A percentile compares a stretch with the other conserved stretches of the same genome.
phyloP scores from a whole-genome alignment of 1,284 basidiomycete species.

The Jaminaea rosea region DNA sequence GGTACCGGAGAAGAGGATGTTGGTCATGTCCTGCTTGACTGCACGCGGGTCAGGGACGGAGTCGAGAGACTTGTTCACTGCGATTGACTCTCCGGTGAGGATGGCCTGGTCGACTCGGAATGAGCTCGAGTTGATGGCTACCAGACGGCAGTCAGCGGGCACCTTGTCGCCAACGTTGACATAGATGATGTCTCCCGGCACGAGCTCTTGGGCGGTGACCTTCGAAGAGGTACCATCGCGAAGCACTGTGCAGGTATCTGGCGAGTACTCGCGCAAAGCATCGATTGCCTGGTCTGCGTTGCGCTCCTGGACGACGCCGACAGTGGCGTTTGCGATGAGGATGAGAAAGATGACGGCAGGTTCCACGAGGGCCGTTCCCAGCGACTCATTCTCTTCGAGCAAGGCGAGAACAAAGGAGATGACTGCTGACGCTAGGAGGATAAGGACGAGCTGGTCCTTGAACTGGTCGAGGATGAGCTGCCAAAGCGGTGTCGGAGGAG shows the following conservation, averaged over 20 bases:
- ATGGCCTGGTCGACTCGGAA: slow-evolving; percentile 46
- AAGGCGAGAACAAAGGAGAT: slow-evolving; percentile 44
- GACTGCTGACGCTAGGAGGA: slow-evolving; percentile 42
- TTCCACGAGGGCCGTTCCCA: slow-evolving; percentile 43
- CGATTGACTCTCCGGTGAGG: slow-evolving; percentile 42
- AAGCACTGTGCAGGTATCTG: slow-evolving; percentile 36
- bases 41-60: slow-evolving; percentile 28
- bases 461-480: slow-evolving; percentile 92
- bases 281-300: slow-evolving; percentile 46
- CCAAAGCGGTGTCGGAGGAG: slow-evolving; percentile 81
- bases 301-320: slow-evolving; percentile 44
- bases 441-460: slow-evolving; percentile 50
- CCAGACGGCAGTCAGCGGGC: slow-evolving; percentile 41
- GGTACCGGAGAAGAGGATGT: slow-evolving; percentile 45
- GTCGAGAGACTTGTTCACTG: slow-evolving; percentile 38
- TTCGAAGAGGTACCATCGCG: slow-evolving; percentile 24
- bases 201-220: slow-evolving; percentile 32
- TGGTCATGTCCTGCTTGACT: slow-evolving; percentile 46
- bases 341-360: slow-evolving; percentile 46
- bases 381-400: slow-evolving; percentile 30
- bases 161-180: slow-evolving; percentile 45
- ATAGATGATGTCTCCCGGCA: slow-evolving; percentile 43
- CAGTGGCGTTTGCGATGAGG: slow-evolving; percentile 44
- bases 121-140: slow-evolving; percentile 36
- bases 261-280: slow-evolving; percentile 43